Evolutionary conservation across 495 filamentous ascomycete species (phyloP).

Genomic region (Bryoglossum gracile): DNA sequence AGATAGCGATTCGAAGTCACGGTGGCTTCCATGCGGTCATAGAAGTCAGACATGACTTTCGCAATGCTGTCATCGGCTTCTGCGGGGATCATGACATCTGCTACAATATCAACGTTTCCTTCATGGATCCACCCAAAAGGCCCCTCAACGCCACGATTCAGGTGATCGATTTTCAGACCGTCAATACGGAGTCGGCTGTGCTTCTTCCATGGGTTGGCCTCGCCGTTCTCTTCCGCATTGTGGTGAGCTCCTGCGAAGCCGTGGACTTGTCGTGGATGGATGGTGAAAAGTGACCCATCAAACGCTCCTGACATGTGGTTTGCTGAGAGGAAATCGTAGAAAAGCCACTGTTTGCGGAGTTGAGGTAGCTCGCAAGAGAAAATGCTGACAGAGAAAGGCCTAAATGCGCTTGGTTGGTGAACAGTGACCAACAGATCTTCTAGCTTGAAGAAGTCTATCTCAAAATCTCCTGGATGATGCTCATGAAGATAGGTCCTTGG

Average conservation of each 20-base stretch:
- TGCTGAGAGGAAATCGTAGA: slow-evolving; percentile 94
- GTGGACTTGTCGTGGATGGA: slow-evolving; percentile 89
- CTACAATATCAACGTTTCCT: slow-evolving; percentile 92
- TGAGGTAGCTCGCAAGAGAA: slow-evolving; percentile 92
- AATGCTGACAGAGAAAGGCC: slow-evolving; percentile 90
- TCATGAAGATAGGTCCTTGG: slow-evolving; percentile 82
- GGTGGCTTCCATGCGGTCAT: slow-evolving; percentile 87
- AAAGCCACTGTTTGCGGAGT: slow-evolving; percentile 89
- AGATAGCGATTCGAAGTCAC: slow-evolving; percentile 66
- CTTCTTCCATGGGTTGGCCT: slow-evolving; percentile 74
- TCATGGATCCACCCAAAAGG: slow-evolving; percentile 97
- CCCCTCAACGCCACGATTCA: slow-evolving; percentile 88
- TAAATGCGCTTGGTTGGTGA: slow-evolving; percentile 82
- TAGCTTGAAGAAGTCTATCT: slow-evolving; percentile 92
- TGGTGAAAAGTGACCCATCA: slow-evolving; percentile 93
- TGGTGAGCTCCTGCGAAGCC: slow-evolving; percentile 49
- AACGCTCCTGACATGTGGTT: slow-evolving; percentile 94
- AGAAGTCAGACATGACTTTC: slow-evolving; percentile 89
- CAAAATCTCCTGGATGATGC: slow-evolving; percentile 89
- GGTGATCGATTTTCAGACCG: slow-evolving; percentile 87
- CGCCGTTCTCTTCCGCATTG: slow-evolving; percentile 37
- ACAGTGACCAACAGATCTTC: slow-evolving; percentile 88
- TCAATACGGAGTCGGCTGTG: slow-evolving; percentile 86
- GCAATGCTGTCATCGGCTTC: slow-evolving; percentile 81
- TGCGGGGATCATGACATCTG: slow-evolving; percentile 85